These are phyloP conservation scores for Mycosphaerelloides madeirae DNA, from an alignment of 2,329 filamentous ascomycete genomes.

Conservation along the genomic window DNA sequence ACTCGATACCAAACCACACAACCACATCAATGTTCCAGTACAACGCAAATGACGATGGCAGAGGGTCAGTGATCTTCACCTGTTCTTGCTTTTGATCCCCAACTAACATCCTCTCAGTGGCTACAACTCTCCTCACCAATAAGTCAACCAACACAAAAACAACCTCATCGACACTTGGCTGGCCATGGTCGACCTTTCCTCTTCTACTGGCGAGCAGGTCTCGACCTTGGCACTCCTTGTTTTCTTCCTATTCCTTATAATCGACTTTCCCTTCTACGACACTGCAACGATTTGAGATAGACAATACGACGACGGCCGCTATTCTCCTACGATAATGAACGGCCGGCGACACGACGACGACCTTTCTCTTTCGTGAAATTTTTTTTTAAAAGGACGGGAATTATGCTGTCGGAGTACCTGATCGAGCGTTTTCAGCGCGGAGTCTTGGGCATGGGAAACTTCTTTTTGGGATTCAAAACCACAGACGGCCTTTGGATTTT, in stretches of 20 bases:
- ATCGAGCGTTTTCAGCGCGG: neutral
- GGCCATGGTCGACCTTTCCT: constrained; percentile 9
- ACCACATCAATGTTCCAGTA: constrained; percentile 7
- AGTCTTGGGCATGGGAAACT: too few relatives aligned
- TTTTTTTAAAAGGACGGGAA: constrained; percentile 1
- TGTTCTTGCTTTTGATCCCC: neutral
- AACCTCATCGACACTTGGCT: constrained; percentile 5
- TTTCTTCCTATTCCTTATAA: too few relatives aligned
- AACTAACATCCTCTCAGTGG: constrained; percentile 5
- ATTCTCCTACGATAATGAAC: too few relatives aligned
- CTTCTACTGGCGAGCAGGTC: constrained; percentile 13
- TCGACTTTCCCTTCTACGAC: too few relatives aligned
- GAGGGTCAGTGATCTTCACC: constrained; percentile 21
- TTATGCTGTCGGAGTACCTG: neutral
- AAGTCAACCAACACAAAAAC: neutral
- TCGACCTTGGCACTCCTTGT: too few relatives aligned
- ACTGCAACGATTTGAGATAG: too few relatives aligned
- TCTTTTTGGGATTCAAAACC: too few relatives aligned
- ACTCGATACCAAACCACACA: constrained; percentile 5
- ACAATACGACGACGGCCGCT: too few relatives aligned
- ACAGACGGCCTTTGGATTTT: too few relatives aligned
- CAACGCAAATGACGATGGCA: constrained; percentile 24
- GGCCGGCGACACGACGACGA: too few relatives aligned
- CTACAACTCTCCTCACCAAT: constrained; percentile 16
- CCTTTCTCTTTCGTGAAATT: neutral